These are phyloP conservation scores for Camelina sativa DNA, from an alignment of 345 rosid genomes.

Conservation along the genomic window DNA sequence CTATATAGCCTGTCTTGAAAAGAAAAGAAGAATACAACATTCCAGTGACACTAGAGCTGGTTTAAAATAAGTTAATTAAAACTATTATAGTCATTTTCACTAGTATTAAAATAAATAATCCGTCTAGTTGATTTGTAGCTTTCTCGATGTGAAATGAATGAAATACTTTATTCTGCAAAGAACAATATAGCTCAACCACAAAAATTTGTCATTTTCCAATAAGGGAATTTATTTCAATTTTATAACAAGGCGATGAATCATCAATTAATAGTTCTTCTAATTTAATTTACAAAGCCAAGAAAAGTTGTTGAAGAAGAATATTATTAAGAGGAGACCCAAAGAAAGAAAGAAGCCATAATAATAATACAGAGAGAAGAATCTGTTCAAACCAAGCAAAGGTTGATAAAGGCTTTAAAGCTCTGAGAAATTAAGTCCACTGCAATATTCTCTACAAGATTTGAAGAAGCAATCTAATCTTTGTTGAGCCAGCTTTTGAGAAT, in stretches of 20 bases:
- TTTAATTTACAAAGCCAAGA: constrained; percentile 17
- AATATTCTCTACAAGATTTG: constrained; percentile 17
- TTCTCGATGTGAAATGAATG: constrained; percentile 21
- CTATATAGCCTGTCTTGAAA: too few relatives aligned
- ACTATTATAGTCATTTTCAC: background rate
- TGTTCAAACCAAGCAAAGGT: constrained; percentile 37
- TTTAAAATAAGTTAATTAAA: background rate
- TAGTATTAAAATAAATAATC: background rate
- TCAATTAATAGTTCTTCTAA: background rate
- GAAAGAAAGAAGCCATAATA: constrained; percentile 12
- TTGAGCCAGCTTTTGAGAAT: constrained; percentile 33
- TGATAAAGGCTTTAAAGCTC: constrained; percentile 24
- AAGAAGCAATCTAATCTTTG: constrained; percentile 24
- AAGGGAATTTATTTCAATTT: background rate
- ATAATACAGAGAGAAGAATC: constrained; percentile 21
- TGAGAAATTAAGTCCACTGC: constrained; percentile 15
- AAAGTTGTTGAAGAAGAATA: constrained; percentile 13
- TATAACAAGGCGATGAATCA: constrained; percentile 12
- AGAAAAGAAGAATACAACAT: background rate
- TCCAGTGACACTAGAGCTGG: background rate
- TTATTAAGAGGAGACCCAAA: background rate
- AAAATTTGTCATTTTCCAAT: background rate
- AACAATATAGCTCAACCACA: constrained; percentile 34
- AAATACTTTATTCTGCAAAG: constrained; percentile 17
- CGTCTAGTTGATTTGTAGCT: constrained; percentile 28